phyloP scores from a whole-genome alignment of 2,329 filamentous ascomycete genomes.

The Thielaviopsis ethacetica region DNA sequence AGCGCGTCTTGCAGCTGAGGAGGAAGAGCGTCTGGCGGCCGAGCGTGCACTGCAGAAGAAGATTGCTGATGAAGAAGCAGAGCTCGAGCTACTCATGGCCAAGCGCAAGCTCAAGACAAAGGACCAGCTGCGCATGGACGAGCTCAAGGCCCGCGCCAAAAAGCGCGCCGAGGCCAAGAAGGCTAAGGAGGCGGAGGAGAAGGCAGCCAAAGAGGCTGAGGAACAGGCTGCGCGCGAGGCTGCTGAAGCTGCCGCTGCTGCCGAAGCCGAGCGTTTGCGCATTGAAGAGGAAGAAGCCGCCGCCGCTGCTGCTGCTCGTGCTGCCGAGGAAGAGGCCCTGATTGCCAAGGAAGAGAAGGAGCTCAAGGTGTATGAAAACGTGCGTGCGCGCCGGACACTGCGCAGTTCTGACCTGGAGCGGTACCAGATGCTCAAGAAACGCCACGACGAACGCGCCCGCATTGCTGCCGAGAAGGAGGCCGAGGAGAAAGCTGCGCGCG shows the following conservation, averaged over 20 bases:
- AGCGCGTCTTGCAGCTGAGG: not conserved
- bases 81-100: not conserved
- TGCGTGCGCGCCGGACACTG: not conserved
- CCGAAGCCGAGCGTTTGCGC: not conserved
- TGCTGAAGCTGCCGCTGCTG: conserved; percentile 14
- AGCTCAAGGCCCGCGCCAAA: conserved; percentile 17
- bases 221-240: conserved; percentile 16
- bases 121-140: conserved; percentile 10
- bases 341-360: conserved; percentile 10
- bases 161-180: conserved; percentile 1
- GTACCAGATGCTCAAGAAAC: conserved; percentile 5
- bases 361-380: conserved; percentile 1
- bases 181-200: conserved; percentile 18
- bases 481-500: conserved; percentile 19
- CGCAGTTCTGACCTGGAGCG: not conserved
- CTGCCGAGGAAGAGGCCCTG: not conserved
- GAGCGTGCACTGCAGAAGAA: not conserved
- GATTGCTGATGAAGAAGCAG: conserved; percentile 1
- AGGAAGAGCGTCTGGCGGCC: not conserved
- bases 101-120: conserved; percentile 8
- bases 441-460: conserved; percentile 7
- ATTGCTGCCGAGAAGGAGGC: conserved; percentile 9
- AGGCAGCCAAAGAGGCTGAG: conserved; percentile 17
- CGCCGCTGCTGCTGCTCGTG: conserved; percentile 2
- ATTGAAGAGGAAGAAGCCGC: conserved; percentile 13